Evolutionary conservation across 805 yeast species (phyloP).

Genomic region (Wickerhamiella parazyma): DNA sequence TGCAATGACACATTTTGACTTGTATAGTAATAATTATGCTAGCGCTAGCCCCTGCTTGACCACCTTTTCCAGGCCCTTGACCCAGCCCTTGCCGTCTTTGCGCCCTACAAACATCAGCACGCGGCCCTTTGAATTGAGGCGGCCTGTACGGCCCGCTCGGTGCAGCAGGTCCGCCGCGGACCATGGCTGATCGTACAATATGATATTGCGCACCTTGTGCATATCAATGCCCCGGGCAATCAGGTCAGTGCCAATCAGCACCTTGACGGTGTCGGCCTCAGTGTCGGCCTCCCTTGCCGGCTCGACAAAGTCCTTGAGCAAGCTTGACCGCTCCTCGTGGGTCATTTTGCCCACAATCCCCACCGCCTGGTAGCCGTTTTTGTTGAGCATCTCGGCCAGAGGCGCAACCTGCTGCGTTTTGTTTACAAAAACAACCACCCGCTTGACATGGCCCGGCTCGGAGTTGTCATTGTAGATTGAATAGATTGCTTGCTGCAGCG

Average conservation of each 20-base stretch:
- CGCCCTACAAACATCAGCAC: slow-evolving; percentile 68
- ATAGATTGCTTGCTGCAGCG: slow-evolving; percentile 75
- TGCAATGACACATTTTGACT: background rate
- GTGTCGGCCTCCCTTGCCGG: slow-evolving; percentile 33
- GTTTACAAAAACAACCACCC: slow-evolving; percentile 78
- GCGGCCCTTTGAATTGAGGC: slow-evolving; percentile 81
- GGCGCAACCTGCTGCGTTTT: slow-evolving; percentile 48
- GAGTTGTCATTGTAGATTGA: slow-evolving; percentile 76
- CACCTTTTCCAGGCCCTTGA: slow-evolving; percentile 63
- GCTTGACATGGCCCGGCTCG: slow-evolving; percentile 59
- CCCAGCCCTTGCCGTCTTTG: slow-evolving; percentile 58
- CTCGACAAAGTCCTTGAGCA: slow-evolving; percentile 48
- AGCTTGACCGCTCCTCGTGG: slow-evolving; percentile 42
- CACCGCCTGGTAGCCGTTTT: slow-evolving; percentile 44
- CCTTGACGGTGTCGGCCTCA: slow-evolving; percentile 23
- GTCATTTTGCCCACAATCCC: slow-evolving; percentile 57
- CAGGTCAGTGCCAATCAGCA: slow-evolving; percentile 77
- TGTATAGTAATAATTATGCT: slow-evolving; percentile 12
- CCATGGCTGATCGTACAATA: slow-evolving; percentile 74
- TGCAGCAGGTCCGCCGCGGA: slow-evolving; percentile 79
- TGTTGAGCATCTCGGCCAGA: slow-evolving; percentile 41
- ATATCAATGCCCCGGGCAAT: slow-evolving; percentile 86
- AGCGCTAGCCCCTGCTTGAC: slow-evolving; percentile 33
- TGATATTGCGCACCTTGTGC: slow-evolving; percentile 63
- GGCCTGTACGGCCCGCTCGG: slow-evolving; percentile 86